Conservation (phyloP, 495 filamentous ascomycete genomes). For the Penicillium maclennaniae region DNA sequence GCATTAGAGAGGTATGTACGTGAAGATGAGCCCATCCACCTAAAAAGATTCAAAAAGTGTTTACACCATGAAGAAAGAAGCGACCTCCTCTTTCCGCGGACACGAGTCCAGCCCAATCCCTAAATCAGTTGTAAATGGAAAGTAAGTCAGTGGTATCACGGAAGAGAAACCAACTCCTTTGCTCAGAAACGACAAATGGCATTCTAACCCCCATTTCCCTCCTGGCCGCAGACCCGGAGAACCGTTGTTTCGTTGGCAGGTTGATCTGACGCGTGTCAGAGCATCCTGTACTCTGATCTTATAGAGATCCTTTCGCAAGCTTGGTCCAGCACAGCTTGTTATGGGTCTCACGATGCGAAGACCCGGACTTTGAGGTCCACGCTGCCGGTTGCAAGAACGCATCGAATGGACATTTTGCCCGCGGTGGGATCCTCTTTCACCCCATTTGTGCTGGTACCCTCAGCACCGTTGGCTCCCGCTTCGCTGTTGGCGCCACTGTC, state of each 20-base stretch:
- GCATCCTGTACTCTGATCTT: neutral
- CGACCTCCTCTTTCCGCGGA: constrained; percentile 1
- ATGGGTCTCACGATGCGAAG: constrained; percentile 43
- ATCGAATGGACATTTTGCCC: constrained; percentile 47
- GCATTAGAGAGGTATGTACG: constrained; percentile 24
- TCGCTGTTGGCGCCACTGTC: constrained; percentile 43
- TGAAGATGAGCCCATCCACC: constrained; percentile 5
- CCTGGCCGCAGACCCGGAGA: constrained; percentile 6
- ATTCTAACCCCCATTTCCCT: constrained; percentile 12
- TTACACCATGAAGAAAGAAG: constrained; percentile 11
- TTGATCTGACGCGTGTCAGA: constrained; percentile 1
- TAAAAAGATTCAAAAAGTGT: constrained; percentile 12
- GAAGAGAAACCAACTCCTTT: constrained; percentile 31
- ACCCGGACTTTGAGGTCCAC: constrained; percentile 61
- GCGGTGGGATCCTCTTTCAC: constrained; percentile 28
- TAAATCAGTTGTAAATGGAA: constrained; percentile 20
- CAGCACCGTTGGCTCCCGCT: constrained; percentile 17
- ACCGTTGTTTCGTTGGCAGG: constrained; percentile 9
- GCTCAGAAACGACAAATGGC: constrained; percentile 19
- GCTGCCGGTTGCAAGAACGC: constrained; percentile 62
- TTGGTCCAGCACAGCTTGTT: neutral
- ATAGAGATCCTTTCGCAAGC: constrained; percentile 4
- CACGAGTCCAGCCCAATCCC: constrained; percentile 5
- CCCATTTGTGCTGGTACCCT: constrained; percentile 8
- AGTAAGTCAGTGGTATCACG: constrained; percentile 29